These are phyloP conservation scores for Cichorium intybus DNA, from an alignment of 140 eudicot genomes.

Conservation along the genomic window DNA sequence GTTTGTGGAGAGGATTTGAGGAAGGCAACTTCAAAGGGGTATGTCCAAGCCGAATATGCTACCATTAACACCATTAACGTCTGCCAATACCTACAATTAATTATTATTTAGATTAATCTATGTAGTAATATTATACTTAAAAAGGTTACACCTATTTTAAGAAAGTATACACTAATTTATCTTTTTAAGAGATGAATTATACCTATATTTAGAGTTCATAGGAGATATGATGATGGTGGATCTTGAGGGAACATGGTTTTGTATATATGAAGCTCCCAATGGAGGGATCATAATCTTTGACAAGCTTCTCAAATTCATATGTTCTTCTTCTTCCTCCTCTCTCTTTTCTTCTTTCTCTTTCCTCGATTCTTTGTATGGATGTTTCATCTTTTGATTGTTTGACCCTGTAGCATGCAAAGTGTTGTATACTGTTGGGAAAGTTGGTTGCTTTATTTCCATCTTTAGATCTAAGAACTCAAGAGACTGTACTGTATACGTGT, in stretches of 20 bases:
- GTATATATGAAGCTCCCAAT: conserved; percentile 55
- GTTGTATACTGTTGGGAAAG: conserved; percentile 4
- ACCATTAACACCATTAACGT: conserved; percentile 77
- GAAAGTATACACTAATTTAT: not conserved
- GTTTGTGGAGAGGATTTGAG: conserved; percentile 38
- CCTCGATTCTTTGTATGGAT: conserved; percentile 1
- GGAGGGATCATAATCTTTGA: conserved; percentile 86
- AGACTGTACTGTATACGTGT: not conserved
- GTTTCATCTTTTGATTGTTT: conserved; percentile 5
- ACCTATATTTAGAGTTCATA: conserved; percentile 74
- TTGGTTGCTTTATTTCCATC: conserved; percentile 32
- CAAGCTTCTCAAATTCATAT: conserved; percentile 45
- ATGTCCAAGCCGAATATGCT: conserved; percentile 77
- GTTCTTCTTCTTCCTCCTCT: conserved; percentile 22
- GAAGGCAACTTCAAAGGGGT: conserved; percentile 84
- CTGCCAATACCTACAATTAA: conserved; percentile 79
- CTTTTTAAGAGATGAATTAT: not conserved
- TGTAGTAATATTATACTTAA: too few species aligned
- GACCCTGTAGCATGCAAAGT: conserved; percentile 14
- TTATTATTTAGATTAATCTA: not conserved
- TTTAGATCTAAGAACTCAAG: not conserved
- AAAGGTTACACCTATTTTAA: not conserved
- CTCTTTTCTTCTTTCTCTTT: conserved; percentile 21
- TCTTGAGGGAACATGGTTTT: conserved; percentile 16
- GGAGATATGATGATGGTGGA: conserved; percentile 58